Conservation (phyloP, 768 basidiomycete species). For the Serendipita sp. region DNA sequence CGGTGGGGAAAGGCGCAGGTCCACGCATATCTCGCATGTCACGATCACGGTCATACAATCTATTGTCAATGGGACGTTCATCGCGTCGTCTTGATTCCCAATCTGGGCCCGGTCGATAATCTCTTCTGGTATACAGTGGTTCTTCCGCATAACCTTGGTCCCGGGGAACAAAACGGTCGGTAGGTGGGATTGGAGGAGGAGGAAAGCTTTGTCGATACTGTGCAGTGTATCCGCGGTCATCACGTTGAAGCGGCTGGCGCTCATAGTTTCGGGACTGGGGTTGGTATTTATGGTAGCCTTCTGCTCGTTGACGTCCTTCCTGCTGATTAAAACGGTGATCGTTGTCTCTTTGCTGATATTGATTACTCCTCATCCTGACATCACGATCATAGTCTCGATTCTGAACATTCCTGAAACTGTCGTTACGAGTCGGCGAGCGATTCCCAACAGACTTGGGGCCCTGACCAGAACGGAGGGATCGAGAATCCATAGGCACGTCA, state of each 20-base stretch:
- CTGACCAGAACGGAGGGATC: neutral
- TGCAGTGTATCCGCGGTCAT: neutral
- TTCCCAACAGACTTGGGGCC: neutral
- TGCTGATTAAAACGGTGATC: neutral
- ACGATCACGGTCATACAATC: slow-evolving; percentile 1
- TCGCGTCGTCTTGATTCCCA: neutral
- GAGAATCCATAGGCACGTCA: neutral
- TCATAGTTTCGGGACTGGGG: neutral
- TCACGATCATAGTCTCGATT: neutral
- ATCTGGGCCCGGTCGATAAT: neutral
- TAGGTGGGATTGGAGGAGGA: neutral
- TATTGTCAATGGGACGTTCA: neutral
- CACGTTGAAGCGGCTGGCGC: neutral
- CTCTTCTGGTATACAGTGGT: neutral
- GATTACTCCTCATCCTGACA: neutral
- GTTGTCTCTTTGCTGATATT: neutral
- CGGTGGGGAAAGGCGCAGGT: neutral
- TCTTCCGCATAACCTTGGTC: slow-evolving; percentile 1
- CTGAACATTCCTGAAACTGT: neutral
- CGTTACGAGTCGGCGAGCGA: neutral
- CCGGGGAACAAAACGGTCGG: neutral
- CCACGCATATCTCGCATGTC: neutral
- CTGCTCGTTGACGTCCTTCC: neutral
- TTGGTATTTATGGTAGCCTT: neutral
- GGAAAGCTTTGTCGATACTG: neutral